Conservation (phyloP, 805 yeast genomes). For the Sugiyamaella marilandica region DNA sequence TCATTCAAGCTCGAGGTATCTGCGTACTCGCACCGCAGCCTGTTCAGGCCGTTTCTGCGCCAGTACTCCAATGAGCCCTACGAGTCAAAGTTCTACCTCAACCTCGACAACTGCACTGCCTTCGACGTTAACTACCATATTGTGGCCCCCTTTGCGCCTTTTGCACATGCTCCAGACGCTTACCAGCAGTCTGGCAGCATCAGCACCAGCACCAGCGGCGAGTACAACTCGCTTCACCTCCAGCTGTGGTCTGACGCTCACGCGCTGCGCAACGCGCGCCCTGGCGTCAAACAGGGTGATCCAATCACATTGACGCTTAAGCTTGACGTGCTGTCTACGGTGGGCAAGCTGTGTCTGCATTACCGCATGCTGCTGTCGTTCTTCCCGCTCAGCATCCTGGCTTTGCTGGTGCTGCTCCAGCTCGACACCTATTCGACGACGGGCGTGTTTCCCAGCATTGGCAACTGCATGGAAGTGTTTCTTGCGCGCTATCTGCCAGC, state of each 20-base stretch:
- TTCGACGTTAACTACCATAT: slow-evolving; percentile 50
- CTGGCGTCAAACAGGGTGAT: not conserved
- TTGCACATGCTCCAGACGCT: slow-evolving; percentile 12
- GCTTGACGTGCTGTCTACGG: slow-evolving; percentile 52
- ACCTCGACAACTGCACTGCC: slow-evolving; percentile 40
- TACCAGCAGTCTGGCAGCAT: not conserved
- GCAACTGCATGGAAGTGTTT: slow-evolving; percentile 41
- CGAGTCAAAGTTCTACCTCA: slow-evolving; percentile 78
- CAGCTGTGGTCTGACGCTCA: slow-evolving; percentile 30
- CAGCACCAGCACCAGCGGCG: not conserved
- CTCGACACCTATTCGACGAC: slow-evolving; percentile 40
- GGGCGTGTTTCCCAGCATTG: slow-evolving; percentile 41
- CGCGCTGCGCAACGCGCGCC: slow-evolving; percentile 12
- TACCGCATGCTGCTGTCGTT: slow-evolving; percentile 69
- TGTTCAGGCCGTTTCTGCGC: slow-evolving; percentile 59
- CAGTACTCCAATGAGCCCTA: slow-evolving; percentile 61
- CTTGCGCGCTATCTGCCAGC: slow-evolving; percentile 28
- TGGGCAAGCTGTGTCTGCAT: slow-evolving; percentile 62
- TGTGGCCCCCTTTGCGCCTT: slow-evolving; percentile 67
- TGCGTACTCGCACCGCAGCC: slow-evolving; percentile 10
- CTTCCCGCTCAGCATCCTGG: slow-evolving; percentile 56
- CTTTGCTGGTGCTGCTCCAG: slow-evolving; percentile 52
- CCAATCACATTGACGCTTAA: slow-evolving; percentile 22
- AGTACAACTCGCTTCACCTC: slow-evolving; percentile 22
- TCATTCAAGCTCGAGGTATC: slow-evolving; percentile 42